Conservation (phyloP, 495 filamentous ascomycete species). For the Diplogelasinospora grovesii region DNA sequence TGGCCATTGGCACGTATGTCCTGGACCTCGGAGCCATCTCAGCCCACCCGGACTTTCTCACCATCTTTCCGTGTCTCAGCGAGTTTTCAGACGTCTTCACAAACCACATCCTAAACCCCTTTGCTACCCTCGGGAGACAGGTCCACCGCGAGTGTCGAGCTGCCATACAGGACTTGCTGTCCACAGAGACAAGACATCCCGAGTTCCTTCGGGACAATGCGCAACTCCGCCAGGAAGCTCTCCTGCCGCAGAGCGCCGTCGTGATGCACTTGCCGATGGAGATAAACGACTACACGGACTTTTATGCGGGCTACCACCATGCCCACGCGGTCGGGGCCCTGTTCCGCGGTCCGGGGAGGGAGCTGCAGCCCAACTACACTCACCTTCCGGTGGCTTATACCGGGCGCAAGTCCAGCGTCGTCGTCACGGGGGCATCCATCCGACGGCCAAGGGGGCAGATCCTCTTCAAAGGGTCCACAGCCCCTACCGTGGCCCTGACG, state of each 20-base stretch:
- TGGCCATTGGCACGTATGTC: slow-evolving; percentile 71
- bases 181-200: slow-evolving; percentile 36
- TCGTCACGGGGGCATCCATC: slow-evolving; percentile 69
- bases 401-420: slow-evolving; percentile 71
- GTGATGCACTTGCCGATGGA: slow-evolving; percentile 74
- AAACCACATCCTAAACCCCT: slow-evolving; percentile 69
- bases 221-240: slow-evolving; percentile 18
- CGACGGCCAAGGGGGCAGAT: slow-evolving; percentile 79
- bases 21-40: slow-evolving; percentile 67
- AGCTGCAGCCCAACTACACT: slow-evolving; percentile 84
- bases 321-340: slow-evolving; percentile 74
- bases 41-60: slow-evolving; percentile 50
- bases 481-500: slow-evolving; percentile 57
- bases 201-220: slow-evolving; percentile 30
- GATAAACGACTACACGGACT: slow-evolving; percentile 96
- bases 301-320: slow-evolving; percentile 89
- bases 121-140: slow-evolving; percentile 68
- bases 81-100: slow-evolving; percentile 56
- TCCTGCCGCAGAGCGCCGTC: slow-evolving; percentile 51
- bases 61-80: slow-evolving; percentile 50
- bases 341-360: slow-evolving; percentile 75
- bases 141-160: slow-evolving; percentile 66
- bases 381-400: slow-evolving; percentile 89
- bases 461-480: slow-evolving; percentile 53
- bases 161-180: slow-evolving; percentile 67